phyloP scores from a whole-genome alignment of 164 flowering plant species.

The Brasenia schreberi region DNA sequence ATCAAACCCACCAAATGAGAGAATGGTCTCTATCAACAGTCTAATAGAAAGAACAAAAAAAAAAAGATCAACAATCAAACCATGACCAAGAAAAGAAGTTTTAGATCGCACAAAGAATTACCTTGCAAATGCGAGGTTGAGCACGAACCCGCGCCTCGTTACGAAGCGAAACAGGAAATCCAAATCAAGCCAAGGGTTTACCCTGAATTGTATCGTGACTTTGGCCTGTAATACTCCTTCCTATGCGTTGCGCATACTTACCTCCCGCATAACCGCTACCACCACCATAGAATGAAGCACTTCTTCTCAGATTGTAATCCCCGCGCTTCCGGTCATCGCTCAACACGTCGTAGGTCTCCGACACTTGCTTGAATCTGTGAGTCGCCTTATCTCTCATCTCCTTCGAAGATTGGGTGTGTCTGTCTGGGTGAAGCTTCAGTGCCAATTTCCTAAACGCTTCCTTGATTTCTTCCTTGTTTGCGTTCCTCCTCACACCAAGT shows the following conservation, averaged over 20 bases:
- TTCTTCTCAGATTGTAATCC: conserved; percentile 24
- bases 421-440: conserved; percentile 70
- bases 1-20: not conserved
- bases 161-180: conserved; percentile 25
- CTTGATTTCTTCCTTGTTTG: conserved; percentile 65
- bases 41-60: not conserved
- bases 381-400: conserved; percentile 33
- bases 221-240: conserved; percentile 6
- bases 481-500: conserved; percentile 41
- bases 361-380: conserved; percentile 51
- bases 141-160: conserved; percentile 42
- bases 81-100: not conserved
- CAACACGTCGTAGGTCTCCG: conserved; percentile 79
- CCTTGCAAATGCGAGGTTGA: conserved; percentile 57
- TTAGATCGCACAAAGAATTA: conserved; percentile 7
- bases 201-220: conserved; percentile 2
- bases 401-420: conserved; percentile 51
- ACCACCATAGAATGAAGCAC: conserved; percentile 1
- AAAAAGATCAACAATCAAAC: not conserved
- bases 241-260: conserved; percentile 3
- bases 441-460: conserved; percentile 66
- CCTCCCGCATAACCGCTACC: conserved; percentile 1
- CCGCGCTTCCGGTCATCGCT: conserved; percentile 62
- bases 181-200: conserved; percentile 10
- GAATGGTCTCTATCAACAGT: not conserved